Evolutionary conservation across 2,329 filamentous ascomycete genomes (phyloP), one percentile per base, ranked within the genome.

Genomic region (Fusarium floridanum): DNA sequence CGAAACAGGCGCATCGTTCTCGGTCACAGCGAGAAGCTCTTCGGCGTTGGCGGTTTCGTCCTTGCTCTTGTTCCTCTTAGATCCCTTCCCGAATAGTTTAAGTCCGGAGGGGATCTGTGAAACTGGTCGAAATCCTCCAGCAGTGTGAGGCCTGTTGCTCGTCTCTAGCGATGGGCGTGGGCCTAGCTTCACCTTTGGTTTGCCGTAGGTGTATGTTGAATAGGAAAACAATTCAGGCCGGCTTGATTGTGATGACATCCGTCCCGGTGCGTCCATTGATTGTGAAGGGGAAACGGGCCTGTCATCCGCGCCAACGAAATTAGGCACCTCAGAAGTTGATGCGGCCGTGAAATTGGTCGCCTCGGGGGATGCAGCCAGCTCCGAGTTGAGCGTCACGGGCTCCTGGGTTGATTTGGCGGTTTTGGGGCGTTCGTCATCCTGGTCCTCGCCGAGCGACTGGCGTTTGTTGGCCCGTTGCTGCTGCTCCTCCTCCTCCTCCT

Each of bases 181-280:
- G 2, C 92, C 97, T 50, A 98, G 89, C 83, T 97, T 98, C 66
- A 98, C 92, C 81, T 97, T 98, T 50, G 92, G 93, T 79, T 94
- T 95, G 77, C 86, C 84, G 75, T 87, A 87, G 45, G 83, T 81
- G 73, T 89, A 89, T 14, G 86, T 84, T 27, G 84, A 81, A 68
- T 86, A 86, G 73, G 82, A 85, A 78, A 87, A 88, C 37, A 88
- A 77, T 12, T 91, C 89, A 7, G 85, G 83, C 53, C 87, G 85
- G 27, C 85, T 82, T 14, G 88, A 87, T 76, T 90, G 88, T 1
- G 87, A 88, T 6, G 88, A 89, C 74, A 86, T 76, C 64, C 87
- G 86, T 50, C 83, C 81, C 32, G 78, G 79, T 20, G 86, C 84
- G 50, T 87, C 86, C 29, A 84, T 77, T 0, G 86, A 87, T 57